These are phyloP conservation scores for Colletotrichum filicis DNA, from an alignment of 2,329 filamentous ascomycete genomes.

Conservation along the genomic window DNA sequence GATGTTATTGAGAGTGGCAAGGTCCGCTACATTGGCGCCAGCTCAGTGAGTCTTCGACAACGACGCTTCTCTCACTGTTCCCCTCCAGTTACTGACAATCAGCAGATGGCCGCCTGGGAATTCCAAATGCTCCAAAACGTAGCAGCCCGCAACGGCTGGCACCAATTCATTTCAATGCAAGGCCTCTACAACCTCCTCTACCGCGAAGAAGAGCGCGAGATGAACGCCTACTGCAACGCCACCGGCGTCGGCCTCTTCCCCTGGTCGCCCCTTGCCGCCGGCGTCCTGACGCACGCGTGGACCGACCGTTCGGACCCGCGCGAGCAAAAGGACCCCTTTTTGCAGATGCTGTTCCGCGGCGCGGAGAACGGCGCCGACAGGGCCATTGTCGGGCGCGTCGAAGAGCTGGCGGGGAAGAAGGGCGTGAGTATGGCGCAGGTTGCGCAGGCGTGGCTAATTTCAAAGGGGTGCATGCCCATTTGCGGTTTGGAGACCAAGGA, in stretches of 20 bases:
- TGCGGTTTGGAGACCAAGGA: conserved; percentile 24
- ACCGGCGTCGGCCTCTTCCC: conserved; percentile 48
- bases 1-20: conserved; percentile 67
- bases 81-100: too few relatives aligned
- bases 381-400: conserved; percentile 18
- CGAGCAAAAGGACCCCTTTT: conserved; percentile 20
- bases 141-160: conserved; percentile 64
- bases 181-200: conserved; percentile 65
- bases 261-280: conserved; percentile 26
- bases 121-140: conserved; percentile 55
- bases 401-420: conserved; percentile 16
- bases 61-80: too few relatives aligned
- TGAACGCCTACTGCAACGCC: conserved; percentile 52
- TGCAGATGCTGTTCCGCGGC: conserved; percentile 18
- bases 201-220: conserved; percentile 65
- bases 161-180: conserved; percentile 68
- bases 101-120: conserved; percentile 22
- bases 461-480: conserved; percentile 18
- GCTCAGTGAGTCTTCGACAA: conserved; percentile 13
- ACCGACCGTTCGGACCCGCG: conserved; percentile 13
- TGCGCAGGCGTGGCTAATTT: conserved; percentile 24
- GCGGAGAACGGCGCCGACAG: conserved; percentile 3
- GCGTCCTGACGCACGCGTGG: conserved; percentile 27
- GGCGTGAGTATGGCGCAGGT: conserved; percentile 25
- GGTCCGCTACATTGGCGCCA: conserved; percentile 47